Conservation (phyloP, 257 asterid species). For the Jacaranda mimosifolia region DNA sequence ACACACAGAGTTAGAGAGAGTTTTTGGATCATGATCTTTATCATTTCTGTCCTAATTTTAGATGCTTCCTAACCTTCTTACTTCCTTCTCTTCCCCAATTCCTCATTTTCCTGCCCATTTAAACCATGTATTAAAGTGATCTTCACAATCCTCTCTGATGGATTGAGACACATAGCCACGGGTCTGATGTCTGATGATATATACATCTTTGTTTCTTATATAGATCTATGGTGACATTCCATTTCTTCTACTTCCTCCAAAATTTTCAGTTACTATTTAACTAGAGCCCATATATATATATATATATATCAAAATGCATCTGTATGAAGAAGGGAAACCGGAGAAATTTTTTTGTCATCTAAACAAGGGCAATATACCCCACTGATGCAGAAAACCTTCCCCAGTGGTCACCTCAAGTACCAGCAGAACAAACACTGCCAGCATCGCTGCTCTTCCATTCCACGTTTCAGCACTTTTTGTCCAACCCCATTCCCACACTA, state of each 20-base stretch:
- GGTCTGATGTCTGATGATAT: conserved; percentile 13
- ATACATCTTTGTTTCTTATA: conserved; percentile 17
- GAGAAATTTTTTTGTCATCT: conserved; percentile 43
- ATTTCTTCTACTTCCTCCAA: conserved; percentile 33
- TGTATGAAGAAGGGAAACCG: conserved; percentile 17
- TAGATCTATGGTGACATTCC: conserved; percentile 18
- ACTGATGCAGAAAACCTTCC: conserved; percentile 93
- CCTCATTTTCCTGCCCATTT: conserved; percentile 4
- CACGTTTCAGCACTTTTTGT: conserved; percentile 99
- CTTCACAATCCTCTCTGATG: conserved; percentile 14
- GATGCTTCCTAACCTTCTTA: conserved; percentile 16
- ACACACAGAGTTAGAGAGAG: too few relatives aligned
- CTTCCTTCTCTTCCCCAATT: conserved; percentile 21
- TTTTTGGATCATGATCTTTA: too few relatives aligned
- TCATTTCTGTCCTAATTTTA: not conserved
- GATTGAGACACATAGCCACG: not conserved
- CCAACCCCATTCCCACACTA: conserved; percentile 99
- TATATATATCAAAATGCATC: conserved; percentile 23
- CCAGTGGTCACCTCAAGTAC: conserved; percentile 94
- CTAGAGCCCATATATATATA: conserved; percentile 36
- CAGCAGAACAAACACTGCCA: conserved; percentile 86
- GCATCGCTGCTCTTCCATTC: conserved; percentile 99
- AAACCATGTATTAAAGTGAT: conserved; percentile 1
- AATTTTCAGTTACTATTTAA: conserved; percentile 23
- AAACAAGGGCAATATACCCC: conserved; percentile 84